Evolutionary conservation across 202 grass and related monocot genomes (phyloP), one percentile per base, ranked within the genome.

Genomic region (Saccharum hybrid): DNA sequence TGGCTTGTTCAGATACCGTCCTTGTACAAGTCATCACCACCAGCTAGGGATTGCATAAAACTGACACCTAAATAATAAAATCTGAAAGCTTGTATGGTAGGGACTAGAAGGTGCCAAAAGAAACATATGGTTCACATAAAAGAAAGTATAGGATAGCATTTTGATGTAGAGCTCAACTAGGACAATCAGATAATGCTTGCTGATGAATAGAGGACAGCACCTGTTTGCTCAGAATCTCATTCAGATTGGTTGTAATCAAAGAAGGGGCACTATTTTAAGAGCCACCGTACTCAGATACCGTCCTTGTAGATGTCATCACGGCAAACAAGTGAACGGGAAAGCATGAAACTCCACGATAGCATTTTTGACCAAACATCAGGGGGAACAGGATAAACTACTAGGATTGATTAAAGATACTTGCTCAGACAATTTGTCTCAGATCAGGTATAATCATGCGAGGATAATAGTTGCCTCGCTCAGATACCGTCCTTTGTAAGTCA

Each of bases 401-500:
- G 21, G 4, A 15, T 11, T 16, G 2, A 37, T 28, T 23, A 15
- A 39, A 51, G 42, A 45, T 48, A 39, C 18, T 74, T 67, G 75
- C 81, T 79, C 48, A 84, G 81, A 84, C 16, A 75, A 46, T 72
- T 34, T 61, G 49, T 67, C 75, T 84, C 86, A 75, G 69, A 62
- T 74, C 61, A 72, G 75, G 75, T 74, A 80, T 84, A 84, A 88
- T 74, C 86, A 83, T 7, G 67, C 59, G 5, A 61, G 61, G n/a
- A 18, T 11, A 38, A 7, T 14, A 54, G 49, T 56, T 19, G 36
- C 57, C 38, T 21, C 80, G 46, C 75, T 84, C 75, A 84, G 45
- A 88, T 88, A 88, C 86, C 81, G 86, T 88, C 86, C 81, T 79
- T 79, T 31, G 14, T 3, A 1, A 5, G 63, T 68, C 86, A 31